Evolutionary conservation across 2,329 filamentous ascomycete species (phyloP), one percentile per base, ranked within the genome.

Genomic region (Amylocarpus encephaloides): DNA sequence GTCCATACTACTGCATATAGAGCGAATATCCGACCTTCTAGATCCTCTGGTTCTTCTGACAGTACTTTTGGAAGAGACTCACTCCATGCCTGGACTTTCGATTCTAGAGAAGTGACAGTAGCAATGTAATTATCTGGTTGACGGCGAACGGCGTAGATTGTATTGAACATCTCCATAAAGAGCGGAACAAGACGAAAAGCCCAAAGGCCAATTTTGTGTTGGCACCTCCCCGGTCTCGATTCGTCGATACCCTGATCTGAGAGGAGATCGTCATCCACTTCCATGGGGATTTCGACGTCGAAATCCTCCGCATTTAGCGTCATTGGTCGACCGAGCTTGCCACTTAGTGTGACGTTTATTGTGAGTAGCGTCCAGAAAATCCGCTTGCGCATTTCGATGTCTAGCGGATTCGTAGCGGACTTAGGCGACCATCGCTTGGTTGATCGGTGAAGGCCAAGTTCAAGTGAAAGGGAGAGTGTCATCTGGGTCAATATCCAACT

Each of bases 301-400:
- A 90, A 85, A 56, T 93, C 87, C 46, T 87, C 81, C 3, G 83
- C 71, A 10, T 80, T 78, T 43, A 93, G 77, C 1, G 83, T 80
- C 77, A 93, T 86, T 1, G 88, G 88, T 13, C 83, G 76, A 15
- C 88, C 88, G 33, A 91, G 78, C 51, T 86, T 87, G 16, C 86
- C 86, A 58, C 82, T 82, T 9, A 92, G 71, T n/a, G 79, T 80
- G 9, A 86, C 74, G 52, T 82, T 76, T 12, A 90, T 73, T 5
- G 77, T 73, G 36, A 90, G 68, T 10, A 91, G 74, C 5, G 75
- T 75, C 85, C 87, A 94, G 73, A 88, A 94, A 0, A 83, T 75
- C 13, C 88, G 77, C 68, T 91, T 91, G 19, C 88, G 78, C 67
- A 91, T 76, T 65, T 94, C 88, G 52, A 86, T 79, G 5, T 85